Conservation (phyloP, 495 filamentous ascomycete species). For the Penicillium lividum region DNA sequence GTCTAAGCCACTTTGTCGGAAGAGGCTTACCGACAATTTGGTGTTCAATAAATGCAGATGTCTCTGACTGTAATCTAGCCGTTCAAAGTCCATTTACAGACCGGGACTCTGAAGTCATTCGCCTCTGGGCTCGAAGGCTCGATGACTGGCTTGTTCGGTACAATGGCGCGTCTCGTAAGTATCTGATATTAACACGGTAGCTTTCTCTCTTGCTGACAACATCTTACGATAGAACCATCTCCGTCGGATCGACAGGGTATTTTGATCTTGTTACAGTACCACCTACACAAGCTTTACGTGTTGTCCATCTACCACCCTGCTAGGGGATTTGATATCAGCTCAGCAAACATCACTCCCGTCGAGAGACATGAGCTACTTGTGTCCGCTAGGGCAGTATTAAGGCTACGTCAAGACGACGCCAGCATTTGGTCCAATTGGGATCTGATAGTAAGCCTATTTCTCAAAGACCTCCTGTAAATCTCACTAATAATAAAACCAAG, state of each 20-base stretch:
- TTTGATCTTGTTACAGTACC: constrained; percentile 42
- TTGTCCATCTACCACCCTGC: constrained; percentile 48
- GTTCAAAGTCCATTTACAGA: constrained; percentile 33
- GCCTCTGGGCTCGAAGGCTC: constrained; percentile 38
- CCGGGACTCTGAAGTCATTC: constrained; percentile 36
- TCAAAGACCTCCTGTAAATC: not conserved
- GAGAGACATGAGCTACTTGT: constrained; percentile 42
- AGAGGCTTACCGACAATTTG: constrained; percentile 42
- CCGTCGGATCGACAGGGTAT: constrained; percentile 40
- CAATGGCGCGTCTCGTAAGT: constrained; percentile 36
- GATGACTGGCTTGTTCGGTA: constrained; percentile 44
- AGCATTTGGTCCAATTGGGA: constrained; percentile 49
- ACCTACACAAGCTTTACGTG: constrained; percentile 44
- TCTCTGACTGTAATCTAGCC: constrained; percentile 11
- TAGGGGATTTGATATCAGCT: constrained; percentile 44
- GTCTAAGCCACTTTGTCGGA: constrained; percentile 42
- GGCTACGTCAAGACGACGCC: constrained; percentile 38
- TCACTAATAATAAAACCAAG: constrained; percentile 12
- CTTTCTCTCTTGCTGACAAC: not conserved
- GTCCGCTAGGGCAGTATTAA: constrained; percentile 38
- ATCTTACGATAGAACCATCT: constrained; percentile 24
- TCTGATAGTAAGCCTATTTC: constrained; percentile 27
- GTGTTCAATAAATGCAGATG: constrained; percentile 34
- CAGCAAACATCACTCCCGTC: constrained; percentile 34
- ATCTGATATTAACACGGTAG: not conserved